A percentile compares a stretch with the other conserved stretches of the same genome.
phyloP scores from a whole-genome alignment of 2,329 filamentous ascomycete species.

The Venturia oleaginea region DNA sequence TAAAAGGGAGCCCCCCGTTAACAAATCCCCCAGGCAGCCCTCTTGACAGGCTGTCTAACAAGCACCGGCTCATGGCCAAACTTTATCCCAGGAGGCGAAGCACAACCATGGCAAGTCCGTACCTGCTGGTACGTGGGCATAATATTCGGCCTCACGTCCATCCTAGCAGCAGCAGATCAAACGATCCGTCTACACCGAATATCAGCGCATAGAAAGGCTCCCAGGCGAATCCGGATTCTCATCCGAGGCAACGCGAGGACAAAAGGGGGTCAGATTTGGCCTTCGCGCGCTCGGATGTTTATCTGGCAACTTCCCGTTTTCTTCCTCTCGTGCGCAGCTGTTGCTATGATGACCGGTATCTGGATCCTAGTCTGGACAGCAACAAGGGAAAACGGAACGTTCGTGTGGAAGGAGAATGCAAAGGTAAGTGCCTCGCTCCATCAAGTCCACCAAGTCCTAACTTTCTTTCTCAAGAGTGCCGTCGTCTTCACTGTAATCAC shows the following conservation, averaged over 20 bases:
- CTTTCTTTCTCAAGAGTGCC: neutral
- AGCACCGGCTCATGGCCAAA: slow-evolving; percentile 37
- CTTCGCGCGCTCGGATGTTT: slow-evolving; percentile 25
- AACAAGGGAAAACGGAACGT: slow-evolving; percentile 19
- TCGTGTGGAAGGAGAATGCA: slow-evolving; percentile 25
- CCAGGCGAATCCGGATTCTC: slow-evolving; percentile 27
- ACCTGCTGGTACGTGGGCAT: slow-evolving; percentile 36
- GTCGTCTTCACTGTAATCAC: neutral
- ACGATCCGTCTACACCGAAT: slow-evolving; percentile 35
- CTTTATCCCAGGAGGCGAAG: slow-evolving; percentile 28
- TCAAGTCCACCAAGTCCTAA: neutral
- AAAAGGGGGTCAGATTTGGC: slow-evolving; percentile 18
- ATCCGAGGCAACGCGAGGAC: slow-evolving; percentile 23
- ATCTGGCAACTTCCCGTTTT: slow-evolving; percentile 32
- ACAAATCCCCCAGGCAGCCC: slow-evolving; percentile 19
- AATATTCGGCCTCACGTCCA: slow-evolving; percentile 42
- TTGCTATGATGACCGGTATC: slow-evolving; percentile 32
- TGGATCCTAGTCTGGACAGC: slow-evolving; percentile 31
- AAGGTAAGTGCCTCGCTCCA: slow-evolving; percentile 19
- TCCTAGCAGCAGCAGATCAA: slow-evolving; percentile 37
- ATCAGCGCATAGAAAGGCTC: slow-evolving; percentile 32
- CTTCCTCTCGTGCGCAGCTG: slow-evolving; percentile 26
- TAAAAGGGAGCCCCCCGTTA: neutral
- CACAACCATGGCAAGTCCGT: slow-evolving; percentile 33
- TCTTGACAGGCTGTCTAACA: slow-evolving; percentile 32